phyloP scores from a whole-genome alignment of 1,139 yeast genomes.

The Yamadazyma pseudoaaseri region DNA sequence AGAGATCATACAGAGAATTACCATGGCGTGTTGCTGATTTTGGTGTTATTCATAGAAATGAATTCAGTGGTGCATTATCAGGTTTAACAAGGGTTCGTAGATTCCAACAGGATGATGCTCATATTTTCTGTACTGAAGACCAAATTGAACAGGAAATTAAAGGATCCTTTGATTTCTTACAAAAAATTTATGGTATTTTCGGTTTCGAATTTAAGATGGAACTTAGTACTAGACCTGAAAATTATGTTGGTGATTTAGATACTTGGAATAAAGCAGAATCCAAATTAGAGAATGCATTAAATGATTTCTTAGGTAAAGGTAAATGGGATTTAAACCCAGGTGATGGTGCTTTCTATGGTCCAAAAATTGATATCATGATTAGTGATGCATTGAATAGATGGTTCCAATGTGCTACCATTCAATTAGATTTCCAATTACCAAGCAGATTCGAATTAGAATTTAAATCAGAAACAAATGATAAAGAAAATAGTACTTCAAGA shows the following conservation, averaged over 20 bases:
- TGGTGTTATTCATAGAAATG: constrained; percentile 93
- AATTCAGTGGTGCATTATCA: constrained; percentile 89
- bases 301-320: constrained; percentile 58
- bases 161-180: constrained; percentile 75
- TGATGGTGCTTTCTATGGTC: constrained; percentile 99
- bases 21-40: constrained; percentile 92
- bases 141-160: constrained; percentile 83
- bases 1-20: constrained; percentile 83
- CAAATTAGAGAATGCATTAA: constrained; percentile 71
- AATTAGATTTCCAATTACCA: constrained; percentile 96
- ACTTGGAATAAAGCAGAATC: constrained; percentile 86
- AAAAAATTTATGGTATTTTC: constrained; percentile 72
- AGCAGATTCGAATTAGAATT: constrained; percentile 84
- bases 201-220: constrained; percentile 87
- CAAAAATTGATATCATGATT: constrained; percentile 82
- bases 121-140: constrained; percentile 82
- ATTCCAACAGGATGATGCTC: constrained; percentile 99
- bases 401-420: constrained; percentile 98
- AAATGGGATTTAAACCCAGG: constrained; percentile 82
- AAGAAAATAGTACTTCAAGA: constrained; percentile 43
- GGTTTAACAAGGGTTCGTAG: constrained; percentile 95
- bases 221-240: constrained; percentile 82
- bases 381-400: constrained; percentile 90
- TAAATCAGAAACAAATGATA: constrained; percentile 67
- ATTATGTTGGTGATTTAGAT: constrained; percentile 74